Evolutionary conservation across 352 stramenopile species (phyloP), one percentile per base, ranked within the genome.

Genomic region (Globisporangium middletonii): DNA sequence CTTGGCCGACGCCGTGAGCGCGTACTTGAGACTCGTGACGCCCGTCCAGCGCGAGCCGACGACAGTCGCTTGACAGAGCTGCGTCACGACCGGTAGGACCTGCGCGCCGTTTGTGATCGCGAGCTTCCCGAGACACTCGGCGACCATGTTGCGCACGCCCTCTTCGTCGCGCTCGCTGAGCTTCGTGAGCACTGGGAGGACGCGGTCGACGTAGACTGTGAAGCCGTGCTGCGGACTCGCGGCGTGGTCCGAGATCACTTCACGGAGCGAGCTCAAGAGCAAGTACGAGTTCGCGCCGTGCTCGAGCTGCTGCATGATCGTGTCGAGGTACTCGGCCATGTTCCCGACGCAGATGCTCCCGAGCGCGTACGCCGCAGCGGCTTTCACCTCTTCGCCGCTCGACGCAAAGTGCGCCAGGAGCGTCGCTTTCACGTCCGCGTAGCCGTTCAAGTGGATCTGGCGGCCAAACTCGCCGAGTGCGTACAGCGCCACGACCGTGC

Each of bases 71-170:
- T 63, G 71, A 27, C 83, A 88, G 12, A 98, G 66, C 23, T 91
- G 69, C n/a, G 79, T 69, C n/a, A 99, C 69, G 53, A 95, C 80
- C 18, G 93, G 83, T 46, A 98, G 80, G n/a, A 98, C 82, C 45
- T 84, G 78, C 9, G 69, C 65, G 13, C 86, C 89, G 52, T 98
- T 77, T 26, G 98, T 90, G 53, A 93, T 90, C 27, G 90, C 84
- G 43, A 99, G 79, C 47, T 95, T 97, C 52, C 97, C 97, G 19
- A 99, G 66, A 69, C 97, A 99, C 72, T 98, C 96, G 6, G 96
- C 95, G 23, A 99, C 96, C 89, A 99, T 98, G 53, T 97, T 98
- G 41, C 96, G 85, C 47, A 99, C 90, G 19, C 94, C 92, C 77
- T 99, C 96, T 72, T 99, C 95, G 28, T 96, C 73, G 59, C 86